Percentiles rank a stretch among this genome's conserved stretches.
These are phyloP conservation scores for Puya raimondii DNA, from an alignment of 176 grass and related monocot species.

Conservation along the genomic window DNA sequence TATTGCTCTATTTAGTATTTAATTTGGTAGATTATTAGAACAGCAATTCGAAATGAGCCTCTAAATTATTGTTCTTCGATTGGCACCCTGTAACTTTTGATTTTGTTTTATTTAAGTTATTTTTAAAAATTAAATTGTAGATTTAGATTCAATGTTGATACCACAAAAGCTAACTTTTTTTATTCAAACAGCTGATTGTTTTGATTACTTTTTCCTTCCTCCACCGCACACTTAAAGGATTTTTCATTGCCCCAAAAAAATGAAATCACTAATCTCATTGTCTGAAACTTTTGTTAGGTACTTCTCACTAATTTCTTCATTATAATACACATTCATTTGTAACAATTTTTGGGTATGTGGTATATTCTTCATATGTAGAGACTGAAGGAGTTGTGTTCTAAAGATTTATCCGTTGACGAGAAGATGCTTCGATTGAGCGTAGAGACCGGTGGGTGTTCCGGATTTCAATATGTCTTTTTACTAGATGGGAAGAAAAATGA, in stretches of 20 bases:
- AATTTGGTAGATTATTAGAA: too few relatives aligned
- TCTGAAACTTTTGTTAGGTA: background rate
- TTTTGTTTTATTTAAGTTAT: background rate
- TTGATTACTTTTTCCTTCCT: too few relatives aligned
- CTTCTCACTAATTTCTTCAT: background rate
- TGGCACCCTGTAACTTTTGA: background rate
- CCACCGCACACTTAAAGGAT: too few relatives aligned
- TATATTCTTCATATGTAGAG: slow-evolving; percentile 35
- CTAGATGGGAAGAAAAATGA: slow-evolving; percentile 54
- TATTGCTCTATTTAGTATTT: too few relatives aligned
- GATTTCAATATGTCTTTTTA: slow-evolving; percentile 77
- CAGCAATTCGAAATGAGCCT: too few relatives aligned
- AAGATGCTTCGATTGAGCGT: slow-evolving; percentile 79
- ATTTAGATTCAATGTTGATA: background rate
- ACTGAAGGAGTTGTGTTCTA: slow-evolving; percentile 61
- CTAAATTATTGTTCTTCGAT: too few relatives aligned
- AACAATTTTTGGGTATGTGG: background rate
- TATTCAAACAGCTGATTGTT: too few relatives aligned
- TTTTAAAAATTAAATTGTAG: background rate
- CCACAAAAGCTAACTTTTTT: background rate
- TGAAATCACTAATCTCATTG: too few relatives aligned
- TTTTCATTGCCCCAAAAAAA: too few relatives aligned
- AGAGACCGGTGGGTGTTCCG: slow-evolving; percentile 88
- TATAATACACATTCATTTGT: too few relatives aligned
- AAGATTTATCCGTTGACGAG: slow-evolving; percentile 42